Base-by-base conservation (phyloP, 2,329 filamentous ascomycete species). In the Colletotrichum noveboracense region DNA sequence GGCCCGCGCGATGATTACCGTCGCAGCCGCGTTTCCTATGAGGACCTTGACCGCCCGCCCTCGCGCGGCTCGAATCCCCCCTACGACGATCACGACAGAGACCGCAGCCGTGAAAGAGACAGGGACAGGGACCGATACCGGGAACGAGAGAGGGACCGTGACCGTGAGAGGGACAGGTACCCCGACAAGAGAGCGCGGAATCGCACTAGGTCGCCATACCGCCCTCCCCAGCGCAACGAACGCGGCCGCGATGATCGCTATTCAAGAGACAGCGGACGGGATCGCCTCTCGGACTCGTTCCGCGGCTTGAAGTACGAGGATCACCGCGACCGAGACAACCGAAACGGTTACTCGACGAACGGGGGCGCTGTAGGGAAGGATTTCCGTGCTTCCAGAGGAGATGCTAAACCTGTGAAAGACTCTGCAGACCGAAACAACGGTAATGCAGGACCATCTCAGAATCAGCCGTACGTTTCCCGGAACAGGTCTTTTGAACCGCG, bases 391-490 rank as follows among this genome's bases (percentile, higher is more conserved):
- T 85, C 87, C 84, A 92, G 87, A 89, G 83, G 89, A 87, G 87
- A 93, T 88, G 89, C 92, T 94, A 93, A 95, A 92, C 88, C 86
- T 90, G 87, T 87, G 85, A 87, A 91, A 90, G 90, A 89, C 86
- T 88, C 88, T 87, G 87, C 89, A 84, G 85, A 75, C 52, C 60
- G 60, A 24, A 38, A 32, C 26, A 70, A 62, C 26, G 30, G 66
- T 10, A 43, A 81, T 77, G 78, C 78, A 79, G 82, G 83, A 79
- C 79, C 77, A 71, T 75, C 81, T 74, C 78, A 82, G 79, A 84
- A 84, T 81, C 85, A 83, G 85, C 87, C 55, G 73, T 75, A 71
- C 64, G 70, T 62, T 43, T 55, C 26, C 48, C 16, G 21, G 21
- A 4, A 1, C 6, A 71, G 34, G 18, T 7, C 43, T 36, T 14